A percentile compares a stretch with the other conserved stretches of the same genome.
phyloP scores from a whole-genome alignment of 305 asterid species.

The Plantago rigida region DNA sequence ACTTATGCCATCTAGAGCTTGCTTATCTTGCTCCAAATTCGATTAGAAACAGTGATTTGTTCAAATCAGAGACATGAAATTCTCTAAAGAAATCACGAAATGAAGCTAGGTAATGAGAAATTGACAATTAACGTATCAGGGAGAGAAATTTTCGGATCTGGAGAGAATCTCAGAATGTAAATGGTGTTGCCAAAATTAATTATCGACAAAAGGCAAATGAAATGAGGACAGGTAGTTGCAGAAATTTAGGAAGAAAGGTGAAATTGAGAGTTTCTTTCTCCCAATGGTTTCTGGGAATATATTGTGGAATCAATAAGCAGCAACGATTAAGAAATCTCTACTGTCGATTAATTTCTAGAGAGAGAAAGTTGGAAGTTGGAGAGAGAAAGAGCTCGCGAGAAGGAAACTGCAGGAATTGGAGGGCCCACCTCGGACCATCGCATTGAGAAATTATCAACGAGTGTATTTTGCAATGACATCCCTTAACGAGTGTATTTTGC shows the following conservation, averaged over 20 bases:
- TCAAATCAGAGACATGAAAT: too few species aligned
- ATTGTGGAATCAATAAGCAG: background rate
- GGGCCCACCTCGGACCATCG: background rate
- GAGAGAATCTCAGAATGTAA: constrained; percentile 28
- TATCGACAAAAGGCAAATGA: too few species aligned
- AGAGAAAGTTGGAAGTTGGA: background rate
- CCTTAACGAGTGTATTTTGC: too few species aligned
- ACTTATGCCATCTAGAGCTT: background rate
- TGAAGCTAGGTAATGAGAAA: constrained; percentile 3
- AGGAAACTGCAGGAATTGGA: background rate
- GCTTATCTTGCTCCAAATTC: background rate
- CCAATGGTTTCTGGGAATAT: constrained; percentile 1
- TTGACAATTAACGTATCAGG: background rate
- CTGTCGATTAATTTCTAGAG: background rate
- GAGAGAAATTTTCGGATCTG: constrained; percentile 43
- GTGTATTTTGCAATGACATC: too few species aligned
- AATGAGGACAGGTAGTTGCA: background rate
- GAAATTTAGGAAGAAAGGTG: background rate
- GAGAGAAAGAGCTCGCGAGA: background rate
- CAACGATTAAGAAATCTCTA: background rate
- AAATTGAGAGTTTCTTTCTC: background rate
- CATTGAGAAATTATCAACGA: background rate
- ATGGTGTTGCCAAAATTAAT: background rate
- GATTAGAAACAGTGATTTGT: too few species aligned
- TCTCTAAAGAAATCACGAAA: background rate